phyloP scores from a whole-genome alignment of 164 flowering plant genomes.

The Paratinospora sagittata region DNA sequence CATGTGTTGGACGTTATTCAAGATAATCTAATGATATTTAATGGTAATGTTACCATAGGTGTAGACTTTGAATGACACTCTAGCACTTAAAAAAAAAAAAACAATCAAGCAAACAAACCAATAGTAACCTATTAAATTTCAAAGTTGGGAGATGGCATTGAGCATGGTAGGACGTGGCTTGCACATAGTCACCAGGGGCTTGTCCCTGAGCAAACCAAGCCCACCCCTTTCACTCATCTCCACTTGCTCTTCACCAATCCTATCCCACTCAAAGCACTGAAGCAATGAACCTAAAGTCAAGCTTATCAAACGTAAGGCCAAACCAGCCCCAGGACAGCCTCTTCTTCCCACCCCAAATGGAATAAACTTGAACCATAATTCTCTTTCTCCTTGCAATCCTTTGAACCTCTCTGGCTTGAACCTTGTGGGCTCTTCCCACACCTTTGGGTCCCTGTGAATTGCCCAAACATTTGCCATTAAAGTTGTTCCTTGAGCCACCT shows the following conservation, averaged over 20 bases:
- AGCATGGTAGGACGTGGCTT: not conserved
- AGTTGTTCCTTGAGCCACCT: too few species aligned
- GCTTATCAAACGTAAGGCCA: not conserved
- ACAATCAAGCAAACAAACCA: too few species aligned
- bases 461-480: too few species aligned
- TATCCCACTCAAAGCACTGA: not conserved
- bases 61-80: too few species aligned
- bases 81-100: too few species aligned
- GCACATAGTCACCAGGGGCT: not conserved
- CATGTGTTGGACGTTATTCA: too few species aligned
- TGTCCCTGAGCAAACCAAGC: not conserved
- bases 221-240: not conserved
- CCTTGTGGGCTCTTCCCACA: not conserved
- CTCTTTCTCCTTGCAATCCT: not conserved
- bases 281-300: not conserved
- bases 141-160: not conserved
- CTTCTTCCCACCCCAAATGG: not conserved
- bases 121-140: too few species aligned
- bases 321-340: not conserved
- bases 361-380: not conserved
- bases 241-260: not conserved
- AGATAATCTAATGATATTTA: too few species aligned
- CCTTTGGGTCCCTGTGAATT: not conserved
- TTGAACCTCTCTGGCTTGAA: slow-evolving; percentile 1
- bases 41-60: too few species aligned